Conservation (phyloP, 805 yeast species). For the Lipomyces kockii region DNA sequence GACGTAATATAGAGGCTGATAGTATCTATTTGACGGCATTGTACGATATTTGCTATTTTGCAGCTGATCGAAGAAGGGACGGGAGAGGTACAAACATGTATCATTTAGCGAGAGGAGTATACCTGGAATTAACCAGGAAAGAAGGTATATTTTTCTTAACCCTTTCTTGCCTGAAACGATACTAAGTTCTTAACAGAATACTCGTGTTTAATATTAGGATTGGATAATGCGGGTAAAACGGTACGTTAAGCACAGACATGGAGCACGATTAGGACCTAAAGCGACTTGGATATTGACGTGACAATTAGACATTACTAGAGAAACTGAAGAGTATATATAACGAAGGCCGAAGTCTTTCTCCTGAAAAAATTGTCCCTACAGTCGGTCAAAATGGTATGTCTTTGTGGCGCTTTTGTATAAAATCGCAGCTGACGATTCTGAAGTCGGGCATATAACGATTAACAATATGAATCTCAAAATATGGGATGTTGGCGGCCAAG, state of each 20-base stretch:
- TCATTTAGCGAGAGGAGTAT: constrained; percentile 67
- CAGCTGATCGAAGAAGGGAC: neutral
- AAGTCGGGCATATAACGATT: constrained; percentile 49
- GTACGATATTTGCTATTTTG: neutral
- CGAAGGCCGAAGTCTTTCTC: constrained; percentile 27
- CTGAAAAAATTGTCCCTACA: constrained; percentile 78
- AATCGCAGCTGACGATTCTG: neutral
- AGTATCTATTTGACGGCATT: neutral
- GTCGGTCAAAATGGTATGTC: constrained; percentile 81
- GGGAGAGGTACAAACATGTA: constrained; percentile 53
- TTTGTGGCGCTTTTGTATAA: neutral
- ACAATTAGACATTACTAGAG: constrained; percentile 60
- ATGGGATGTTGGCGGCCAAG: constrained; percentile 98
- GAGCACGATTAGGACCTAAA: neutral
- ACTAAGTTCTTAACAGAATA: constrained; percentile 53
- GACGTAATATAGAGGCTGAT: neutral
- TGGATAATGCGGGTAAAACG: constrained; percentile 96
- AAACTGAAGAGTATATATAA: constrained; percentile 62
- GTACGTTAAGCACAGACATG: constrained; percentile 33
- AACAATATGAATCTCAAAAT: constrained; percentile 61
- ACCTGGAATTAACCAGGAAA: constrained; percentile 59
- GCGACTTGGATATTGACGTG: neutral
- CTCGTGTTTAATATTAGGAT: constrained; percentile 79
- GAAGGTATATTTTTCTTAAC: constrained; percentile 49
- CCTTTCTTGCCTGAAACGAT: neutral